phyloP scores from a whole-genome alignment of 768 basidiomycete species.

The Leccinellum rugosiceps region DNA sequence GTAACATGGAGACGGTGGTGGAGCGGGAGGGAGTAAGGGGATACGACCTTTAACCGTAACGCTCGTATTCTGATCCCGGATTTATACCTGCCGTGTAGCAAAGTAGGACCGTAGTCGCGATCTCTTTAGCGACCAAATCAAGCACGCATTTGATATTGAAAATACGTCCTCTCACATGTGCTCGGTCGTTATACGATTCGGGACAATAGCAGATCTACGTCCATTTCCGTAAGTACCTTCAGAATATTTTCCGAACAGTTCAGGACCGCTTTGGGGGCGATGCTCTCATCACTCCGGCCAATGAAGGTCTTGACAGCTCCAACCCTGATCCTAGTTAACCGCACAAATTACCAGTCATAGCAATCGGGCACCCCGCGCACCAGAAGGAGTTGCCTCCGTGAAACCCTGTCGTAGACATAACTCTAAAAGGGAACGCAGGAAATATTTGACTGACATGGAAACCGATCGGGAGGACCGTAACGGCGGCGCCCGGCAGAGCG shows the following conservation, averaged over 20 bases:
- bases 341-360: slow-evolving; percentile 7
- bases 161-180: slow-evolving; percentile 31
- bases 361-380: slow-evolving; percentile 10
- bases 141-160: slow-evolving; percentile 34
- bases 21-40: slow-evolving; percentile 13
- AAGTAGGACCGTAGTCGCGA: slow-evolving; percentile 24
- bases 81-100: slow-evolving; percentile 33
- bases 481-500: slow-evolving; percentile 25
- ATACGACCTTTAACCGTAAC: slow-evolving; percentile 20
- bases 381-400: slow-evolving; percentile 11
- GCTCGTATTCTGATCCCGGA: slow-evolving; percentile 21
- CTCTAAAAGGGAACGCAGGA: slow-evolving; percentile 1
- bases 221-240: slow-evolving; percentile 22
- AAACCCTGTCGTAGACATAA: slow-evolving; percentile 12
- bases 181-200: slow-evolving; percentile 27
- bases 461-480: slow-evolving; percentile 19
- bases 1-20: slow-evolving; percentile 9
- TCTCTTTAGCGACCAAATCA: slow-evolving; percentile 32
- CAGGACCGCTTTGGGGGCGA: slow-evolving; percentile 18
- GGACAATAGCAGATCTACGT: slow-evolving; percentile 26
- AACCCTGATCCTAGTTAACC: slow-evolving; percentile 15
- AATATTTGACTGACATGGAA: slow-evolving; percentile 15
- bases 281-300: slow-evolving; percentile 14
- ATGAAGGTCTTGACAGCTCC: slow-evolving; percentile 16
- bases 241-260: slow-evolving; percentile 15